Percentiles rank a stretch among this genome's conserved stretches.
phyloP scores from a whole-genome alignment of 2,329 filamentous ascomycete species.

The Colletotrichum aenigma region DNA sequence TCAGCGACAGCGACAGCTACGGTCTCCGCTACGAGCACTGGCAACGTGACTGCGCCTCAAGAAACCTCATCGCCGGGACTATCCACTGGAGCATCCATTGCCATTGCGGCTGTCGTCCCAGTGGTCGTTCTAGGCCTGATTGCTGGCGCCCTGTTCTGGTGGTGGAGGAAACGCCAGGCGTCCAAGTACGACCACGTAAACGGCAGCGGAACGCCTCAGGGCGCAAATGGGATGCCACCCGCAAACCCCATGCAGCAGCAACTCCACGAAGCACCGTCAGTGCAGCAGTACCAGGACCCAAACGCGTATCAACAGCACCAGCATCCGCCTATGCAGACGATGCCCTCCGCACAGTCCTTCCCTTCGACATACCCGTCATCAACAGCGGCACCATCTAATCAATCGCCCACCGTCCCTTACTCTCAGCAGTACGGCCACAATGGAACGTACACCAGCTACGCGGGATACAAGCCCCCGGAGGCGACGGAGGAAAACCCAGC shows the following conservation, averaged over 20 bases:
- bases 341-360: not conserved
- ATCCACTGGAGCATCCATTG: not conserved
- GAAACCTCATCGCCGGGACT: not conserved
- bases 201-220: not conserved
- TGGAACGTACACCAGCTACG: not conserved
- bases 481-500: not conserved
- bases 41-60: not conserved
- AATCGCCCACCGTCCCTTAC: not conserved
- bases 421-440: not conserved
- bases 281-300: not conserved
- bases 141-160: not conserved
- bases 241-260: not conserved
- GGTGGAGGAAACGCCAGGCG: constrained; percentile 7
- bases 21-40: not conserved
- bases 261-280: not conserved
- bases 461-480: not conserved
- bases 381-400: not conserved
- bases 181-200: not conserved
- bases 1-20: not conserved
- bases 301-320: not conserved
- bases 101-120: not conserved
- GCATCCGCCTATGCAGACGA: not conserved
- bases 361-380: not conserved
- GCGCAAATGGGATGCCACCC: not conserved
- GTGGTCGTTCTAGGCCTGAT: not conserved